Conservation (phyloP, 768 basidiomycete species). For the Sistotremastrum niveocremeum region DNA sequence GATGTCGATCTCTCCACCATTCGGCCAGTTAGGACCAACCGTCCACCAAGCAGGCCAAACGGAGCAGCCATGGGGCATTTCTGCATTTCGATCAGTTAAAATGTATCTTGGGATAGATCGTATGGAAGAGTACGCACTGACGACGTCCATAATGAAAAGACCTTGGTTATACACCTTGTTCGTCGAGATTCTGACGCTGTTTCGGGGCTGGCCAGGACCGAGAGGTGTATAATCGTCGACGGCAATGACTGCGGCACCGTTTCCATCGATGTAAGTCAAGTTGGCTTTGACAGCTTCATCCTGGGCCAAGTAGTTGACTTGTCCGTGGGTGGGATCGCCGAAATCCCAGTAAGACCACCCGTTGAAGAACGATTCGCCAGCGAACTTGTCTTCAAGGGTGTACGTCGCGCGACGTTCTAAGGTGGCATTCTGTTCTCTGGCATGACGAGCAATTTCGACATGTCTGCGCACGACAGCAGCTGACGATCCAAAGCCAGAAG, state of each 20-base stretch:
- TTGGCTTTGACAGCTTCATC: constrained; percentile 34
- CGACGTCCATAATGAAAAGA: constrained; percentile 63
- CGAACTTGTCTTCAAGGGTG: constrained; percentile 24
- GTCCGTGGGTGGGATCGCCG: constrained; percentile 58
- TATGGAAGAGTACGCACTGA: constrained; percentile 9
- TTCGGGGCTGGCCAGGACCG: constrained; percentile 37
- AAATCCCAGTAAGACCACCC: constrained; percentile 57
- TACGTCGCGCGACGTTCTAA: constrained; percentile 17
- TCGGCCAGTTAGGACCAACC: constrained; percentile 38
- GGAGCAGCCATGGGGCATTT: constrained; percentile 59
- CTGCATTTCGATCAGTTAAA: neutral
- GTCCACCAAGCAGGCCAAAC: constrained; percentile 48
- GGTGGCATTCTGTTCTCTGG: constrained; percentile 4
- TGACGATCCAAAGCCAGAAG: constrained; percentile 12
- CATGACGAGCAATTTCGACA: constrained; percentile 11
- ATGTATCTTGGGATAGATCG: neutral
- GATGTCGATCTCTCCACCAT: constrained; percentile 30
- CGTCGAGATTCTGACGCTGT: constrained; percentile 55
- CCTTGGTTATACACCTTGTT: constrained; percentile 51
- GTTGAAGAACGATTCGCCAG: constrained; percentile 49
- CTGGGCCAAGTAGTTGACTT: constrained; percentile 43
- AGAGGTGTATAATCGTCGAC: constrained; percentile 46
- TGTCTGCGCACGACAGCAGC: constrained; percentile 15
- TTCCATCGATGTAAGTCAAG: constrained; percentile 48
- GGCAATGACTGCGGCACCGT: constrained; percentile 43